Conservation (phyloP, 2,329 filamentous ascomycete species). For the Neonectria sp. region DNA sequence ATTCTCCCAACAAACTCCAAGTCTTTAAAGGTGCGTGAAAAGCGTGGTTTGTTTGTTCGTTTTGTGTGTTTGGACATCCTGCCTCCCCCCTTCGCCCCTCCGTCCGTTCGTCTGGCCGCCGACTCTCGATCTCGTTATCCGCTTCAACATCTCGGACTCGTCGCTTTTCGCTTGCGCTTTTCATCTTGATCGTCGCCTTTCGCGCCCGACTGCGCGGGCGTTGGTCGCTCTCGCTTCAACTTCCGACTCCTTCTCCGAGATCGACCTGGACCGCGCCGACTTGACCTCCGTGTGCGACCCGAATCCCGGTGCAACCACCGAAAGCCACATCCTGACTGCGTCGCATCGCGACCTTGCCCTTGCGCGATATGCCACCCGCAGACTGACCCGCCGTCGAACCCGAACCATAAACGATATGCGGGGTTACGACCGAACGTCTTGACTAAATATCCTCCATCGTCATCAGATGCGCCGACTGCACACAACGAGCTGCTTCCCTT, state of each 20-base stretch:
- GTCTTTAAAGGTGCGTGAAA: constrained; percentile 29
- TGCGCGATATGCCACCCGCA: constrained; percentile 5
- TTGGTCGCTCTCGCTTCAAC: background rate
- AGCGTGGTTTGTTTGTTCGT: constrained; percentile 12
- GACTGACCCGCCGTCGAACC: background rate
- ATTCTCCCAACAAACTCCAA: constrained; percentile 6
- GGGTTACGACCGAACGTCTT: constrained; percentile 5
- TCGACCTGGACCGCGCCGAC: constrained; percentile 23
- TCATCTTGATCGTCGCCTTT: background rate
- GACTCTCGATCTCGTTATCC: constrained; percentile 11
- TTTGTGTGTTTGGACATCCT: constrained; percentile 20
- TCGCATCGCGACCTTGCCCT: constrained; percentile 17
- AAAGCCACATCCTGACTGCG: constrained; percentile 25
- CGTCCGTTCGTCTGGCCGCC: constrained; percentile 8
- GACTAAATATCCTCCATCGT: background rate
- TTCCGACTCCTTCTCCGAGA: constrained; percentile 25
- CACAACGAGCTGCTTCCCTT: background rate
- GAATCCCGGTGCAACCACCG: constrained; percentile 33
- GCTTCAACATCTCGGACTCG: constrained; percentile 4
- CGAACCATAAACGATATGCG: constrained; percentile 5
- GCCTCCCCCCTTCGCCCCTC: constrained; percentile 24
- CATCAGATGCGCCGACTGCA: constrained; percentile 17
- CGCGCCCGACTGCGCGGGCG: background rate
- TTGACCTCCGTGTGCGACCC: constrained; percentile 44
- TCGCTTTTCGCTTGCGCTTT: constrained; percentile 10